These are phyloP conservation scores for Neospora caninum DNA, from an alignment of 169 alveolate species.

Conservation along the genomic window DNA sequence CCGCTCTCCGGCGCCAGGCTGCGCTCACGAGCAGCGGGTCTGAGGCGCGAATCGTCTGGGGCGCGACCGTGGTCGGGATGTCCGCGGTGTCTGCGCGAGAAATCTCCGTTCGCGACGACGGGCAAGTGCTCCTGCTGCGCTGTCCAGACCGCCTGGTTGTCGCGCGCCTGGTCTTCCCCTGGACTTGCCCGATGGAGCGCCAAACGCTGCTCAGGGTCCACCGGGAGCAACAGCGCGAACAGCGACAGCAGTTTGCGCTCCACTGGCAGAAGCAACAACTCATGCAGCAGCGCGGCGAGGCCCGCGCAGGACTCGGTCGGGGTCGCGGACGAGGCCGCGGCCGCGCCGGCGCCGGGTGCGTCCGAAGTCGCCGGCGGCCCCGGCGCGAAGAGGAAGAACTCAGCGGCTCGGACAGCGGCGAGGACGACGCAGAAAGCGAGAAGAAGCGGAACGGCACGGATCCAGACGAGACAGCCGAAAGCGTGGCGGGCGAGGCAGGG, in stretches of 20 bases:
- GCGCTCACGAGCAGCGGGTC: neutral
- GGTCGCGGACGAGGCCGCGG: constrained; percentile 8
- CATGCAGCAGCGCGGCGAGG: neutral
- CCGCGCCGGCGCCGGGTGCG: neutral
- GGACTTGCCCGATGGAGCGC: neutral
- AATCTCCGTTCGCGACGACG: constrained; percentile 39
- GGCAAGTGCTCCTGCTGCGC: constrained; percentile 44
- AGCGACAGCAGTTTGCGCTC: neutral
- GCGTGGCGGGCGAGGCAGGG: neutral
- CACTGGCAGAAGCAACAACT: constrained; percentile 26
- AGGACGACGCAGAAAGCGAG: neutral
- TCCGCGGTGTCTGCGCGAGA: constrained; percentile 34
- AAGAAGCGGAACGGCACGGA: neutral
- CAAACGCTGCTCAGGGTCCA: constrained; percentile 1
- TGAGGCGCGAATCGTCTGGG: neutral
- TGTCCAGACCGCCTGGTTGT: constrained; percentile 19
- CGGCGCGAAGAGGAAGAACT: neutral
- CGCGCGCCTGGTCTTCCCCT: constrained; percentile 1
- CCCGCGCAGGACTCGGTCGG: neutral
- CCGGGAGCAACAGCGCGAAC: constrained; percentile 14
- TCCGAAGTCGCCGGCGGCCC: neutral
- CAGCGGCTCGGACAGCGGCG: neutral
- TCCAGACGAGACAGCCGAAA: neutral
- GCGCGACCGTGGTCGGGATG: neutral
- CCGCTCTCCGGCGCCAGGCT: neutral